phyloP scores from a whole-genome alignment of 1,284 basidiomycete genomes.

The Meripilus lineatus region DNA sequence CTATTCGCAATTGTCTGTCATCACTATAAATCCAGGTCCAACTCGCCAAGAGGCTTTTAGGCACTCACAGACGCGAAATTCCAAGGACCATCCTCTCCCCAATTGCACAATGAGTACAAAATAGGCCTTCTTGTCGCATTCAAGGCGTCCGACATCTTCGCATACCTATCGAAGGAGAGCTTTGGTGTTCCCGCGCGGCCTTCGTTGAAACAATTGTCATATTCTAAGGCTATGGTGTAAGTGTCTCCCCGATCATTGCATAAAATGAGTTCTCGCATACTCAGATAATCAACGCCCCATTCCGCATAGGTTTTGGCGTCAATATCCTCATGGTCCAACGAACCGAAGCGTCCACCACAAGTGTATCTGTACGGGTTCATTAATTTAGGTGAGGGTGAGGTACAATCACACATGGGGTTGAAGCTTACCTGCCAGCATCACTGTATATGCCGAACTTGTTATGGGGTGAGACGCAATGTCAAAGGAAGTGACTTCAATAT shows the following conservation, averaged over 20 bases:
- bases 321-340: slow-evolving; percentile 40
- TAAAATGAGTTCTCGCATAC: slow-evolving; percentile 20
- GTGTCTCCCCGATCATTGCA: background rate
- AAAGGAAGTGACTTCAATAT: background rate
- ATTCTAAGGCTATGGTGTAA: slow-evolving; percentile 26
- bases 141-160: slow-evolving; percentile 42
- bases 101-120: slow-evolving; percentile 45
- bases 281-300: slow-evolving; percentile 41
- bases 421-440: slow-evolving; percentile 36
- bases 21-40: no score
- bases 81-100: slow-evolving; percentile 43
- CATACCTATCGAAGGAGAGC: slow-evolving; percentile 39
- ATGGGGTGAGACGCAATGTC: background rate
- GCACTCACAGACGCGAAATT: slow-evolving; percentile 36
- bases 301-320: slow-evolving; percentile 43
- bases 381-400: no score
- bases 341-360: slow-evolving; percentile 39
- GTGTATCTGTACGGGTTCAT: slow-evolving; percentile 35
- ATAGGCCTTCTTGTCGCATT: slow-evolving; percentile 42
- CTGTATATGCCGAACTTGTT: slow-evolving; percentile 44
- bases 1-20: slow-evolving; percentile 38
- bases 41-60: background rate
- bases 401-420: no score
- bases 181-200: slow-evolving; percentile 37
- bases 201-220: slow-evolving; percentile 44